Evolutionary conservation across 108 stramenopile genomes (phyloP).

Genomic region (Bacterosira constricta): DNA sequence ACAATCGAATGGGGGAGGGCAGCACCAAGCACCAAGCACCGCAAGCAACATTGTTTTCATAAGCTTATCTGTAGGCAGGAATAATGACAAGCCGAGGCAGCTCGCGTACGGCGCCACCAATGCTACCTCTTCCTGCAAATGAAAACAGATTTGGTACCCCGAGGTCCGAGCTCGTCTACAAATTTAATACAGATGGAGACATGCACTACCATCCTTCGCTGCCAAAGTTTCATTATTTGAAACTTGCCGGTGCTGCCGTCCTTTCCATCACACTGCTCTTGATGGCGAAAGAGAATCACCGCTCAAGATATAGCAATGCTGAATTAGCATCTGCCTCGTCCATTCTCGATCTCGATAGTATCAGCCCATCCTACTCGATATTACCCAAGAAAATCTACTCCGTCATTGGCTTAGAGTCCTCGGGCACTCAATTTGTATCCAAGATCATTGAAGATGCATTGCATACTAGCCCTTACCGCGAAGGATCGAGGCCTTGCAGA

Average conservation of each 20-base stretch:
- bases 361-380: conserved; percentile 7
- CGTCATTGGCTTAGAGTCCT: conserved; percentile 37
- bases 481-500: conserved; percentile 21
- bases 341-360: neutral
- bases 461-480: conserved; percentile 1
- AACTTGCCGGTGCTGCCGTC: neutral
- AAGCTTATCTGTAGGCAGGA: too few relatives aligned
- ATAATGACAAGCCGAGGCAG: too few relatives aligned
- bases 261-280: neutral
- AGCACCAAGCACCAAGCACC: too few relatives aligned
- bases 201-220: neutral
- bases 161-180: neutral
- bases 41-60: too few relatives aligned
- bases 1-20: too few relatives aligned
- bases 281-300: neutral
- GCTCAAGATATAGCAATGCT: too few relatives aligned
- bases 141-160: too few relatives aligned
- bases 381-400: conserved; percentile 29
- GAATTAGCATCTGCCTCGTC: too few relatives aligned
- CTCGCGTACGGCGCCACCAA: too few relatives aligned
- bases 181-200: neutral
- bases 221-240: neutral
- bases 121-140: too few relatives aligned
- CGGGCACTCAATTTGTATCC: conserved; percentile 35
- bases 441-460: conserved; percentile 17